Evolutionary conservation across 2,329 filamentous ascomycete genomes (phyloP), one percentile per base, ranked within the genome.

Genomic region (Alternaria consortialis): DNA sequence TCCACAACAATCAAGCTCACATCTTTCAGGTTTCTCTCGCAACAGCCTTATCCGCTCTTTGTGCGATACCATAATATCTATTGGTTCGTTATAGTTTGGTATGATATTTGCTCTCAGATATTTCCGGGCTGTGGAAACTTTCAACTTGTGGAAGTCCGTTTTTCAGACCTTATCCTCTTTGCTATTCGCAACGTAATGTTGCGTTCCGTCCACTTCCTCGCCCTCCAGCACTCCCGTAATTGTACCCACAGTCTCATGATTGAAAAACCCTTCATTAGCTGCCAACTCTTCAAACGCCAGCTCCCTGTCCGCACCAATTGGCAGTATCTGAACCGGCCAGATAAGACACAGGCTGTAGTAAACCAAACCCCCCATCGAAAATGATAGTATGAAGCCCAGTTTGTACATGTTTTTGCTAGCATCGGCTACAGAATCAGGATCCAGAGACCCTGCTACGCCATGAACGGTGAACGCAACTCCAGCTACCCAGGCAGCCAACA

Each of bases 321-420:
- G 65, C 12, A 70, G 42, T n/a, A 66, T 55, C 15, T 50, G 56
- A 20, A 64, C 58, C 2, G 63, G 63, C 65, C 65, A 66, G 29
- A 68, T 59, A 32, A 66, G 20, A 46, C 56, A 64, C n/a, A 67
- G 23, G 11, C 50, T 25, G 36, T 64, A 69, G 44, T 68, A 68
- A 1, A 69, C 65, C 23, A 64, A 31, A 1, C 50, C 67, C 13
- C 60, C 67, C 65, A 70, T 70, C 23, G 37, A 40, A 2, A 64
- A 44, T 0, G 62, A 67, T 31, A 66, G 40, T 9, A 70, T 13
- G 11, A 65, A 69, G 13, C 67, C 63, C 27, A 69, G 60, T 40
- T 63, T 69, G 23, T 69, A 68, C 63, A 66, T 69, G 23, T 66
- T 65, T 54, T 69, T 69, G 46, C 63, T 68, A 11, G 60, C 60